Base-by-base conservation (phyloP, 2,329 filamentous ascomycete species). In the Cladophialophora chaetospira region DNA sequence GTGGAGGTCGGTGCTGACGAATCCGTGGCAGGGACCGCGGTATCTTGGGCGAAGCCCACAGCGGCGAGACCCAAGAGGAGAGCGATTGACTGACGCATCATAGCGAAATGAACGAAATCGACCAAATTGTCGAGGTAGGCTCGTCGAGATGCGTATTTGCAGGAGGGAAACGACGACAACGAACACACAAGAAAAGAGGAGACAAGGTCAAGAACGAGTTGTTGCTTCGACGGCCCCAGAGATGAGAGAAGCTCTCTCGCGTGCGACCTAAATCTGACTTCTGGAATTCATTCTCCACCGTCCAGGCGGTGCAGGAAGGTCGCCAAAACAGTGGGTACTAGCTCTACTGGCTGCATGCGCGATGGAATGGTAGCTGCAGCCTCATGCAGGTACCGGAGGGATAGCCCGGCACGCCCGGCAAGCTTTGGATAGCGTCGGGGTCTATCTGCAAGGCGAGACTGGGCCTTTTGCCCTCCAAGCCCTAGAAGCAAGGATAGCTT, bases 51-150 rank as follows among this genome's bases (percentile, higher is more conserved):
- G 42, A 31, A 40, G 17, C 23, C 54, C 28, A 57, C 19, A 8
- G 54, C 47, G 13, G 54, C 54, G 42, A 57, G 47, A 36, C 54
- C 47, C 10, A 57, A 47, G 29, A 57, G 28, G 17, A 52, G 25
- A 25, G 17, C 40, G 28, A 57, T 17, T 8, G 36, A 51, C 46
- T n/a, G 46, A 45, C 44, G 51, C 50, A 55, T 59, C 6, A 19
- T 28, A n/a, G 28, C 31, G 33, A 42, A 51, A 44, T 28, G 52
- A 56, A 40, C 10, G 53, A 48, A 36, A 46, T 55, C 35, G 48
- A 51, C 48, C 4, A 21, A 38, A 10, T 25, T 29, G 48, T 43
- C 48, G 48, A 51, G 48, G 36, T 51, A 17, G 31, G 46, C 9
- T 19, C 35, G 28, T 35, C 10, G 8, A 49, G 25, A 8, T 36